Conservation (phyloP, 345 rosid species). For the Odontarrhena argentea region DNA sequence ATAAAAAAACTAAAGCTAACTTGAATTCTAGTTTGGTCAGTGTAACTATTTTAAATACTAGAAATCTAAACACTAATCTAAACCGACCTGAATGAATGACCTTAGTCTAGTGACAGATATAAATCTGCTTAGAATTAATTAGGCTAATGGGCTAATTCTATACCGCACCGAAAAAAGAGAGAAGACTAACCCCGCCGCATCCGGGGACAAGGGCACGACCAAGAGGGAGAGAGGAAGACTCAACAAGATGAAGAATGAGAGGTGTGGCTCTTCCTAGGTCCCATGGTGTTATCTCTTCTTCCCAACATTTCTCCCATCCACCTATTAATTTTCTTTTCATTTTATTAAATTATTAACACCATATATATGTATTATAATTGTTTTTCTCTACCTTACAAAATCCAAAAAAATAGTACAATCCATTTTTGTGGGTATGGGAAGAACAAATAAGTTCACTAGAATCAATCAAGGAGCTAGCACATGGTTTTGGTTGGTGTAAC, state of each 20-base stretch:
- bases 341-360: background rate
- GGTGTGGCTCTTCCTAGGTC: slow-evolving; percentile 47
- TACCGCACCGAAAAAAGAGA: background rate
- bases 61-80: no score
- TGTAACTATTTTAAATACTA: no score
- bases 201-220: slow-evolving; percentile 46
- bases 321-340: slow-evolving; percentile 18
- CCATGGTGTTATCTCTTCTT: slow-evolving; percentile 44
- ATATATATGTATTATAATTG: background rate
- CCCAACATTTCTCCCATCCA: slow-evolving; percentile 49
- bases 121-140: no score
- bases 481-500: slow-evolving; percentile 3
- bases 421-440: slow-evolving; percentile 3
- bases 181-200: slow-evolving; percentile 42
- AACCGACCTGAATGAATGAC: no score
- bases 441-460: background rate
- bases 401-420: background rate
- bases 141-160: no score
- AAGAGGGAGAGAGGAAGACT: slow-evolving; percentile 38
- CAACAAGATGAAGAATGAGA: slow-evolving; percentile 39
- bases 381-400: background rate
- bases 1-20: no score
- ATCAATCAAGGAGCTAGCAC: slow-evolving; percentile 1
- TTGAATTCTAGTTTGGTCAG: no score
- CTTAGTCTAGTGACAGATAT: no score